Evolutionary conservation across 1,284 basidiomycete species (phyloP).

Genomic region (Ustilago xerochloae): DNA sequence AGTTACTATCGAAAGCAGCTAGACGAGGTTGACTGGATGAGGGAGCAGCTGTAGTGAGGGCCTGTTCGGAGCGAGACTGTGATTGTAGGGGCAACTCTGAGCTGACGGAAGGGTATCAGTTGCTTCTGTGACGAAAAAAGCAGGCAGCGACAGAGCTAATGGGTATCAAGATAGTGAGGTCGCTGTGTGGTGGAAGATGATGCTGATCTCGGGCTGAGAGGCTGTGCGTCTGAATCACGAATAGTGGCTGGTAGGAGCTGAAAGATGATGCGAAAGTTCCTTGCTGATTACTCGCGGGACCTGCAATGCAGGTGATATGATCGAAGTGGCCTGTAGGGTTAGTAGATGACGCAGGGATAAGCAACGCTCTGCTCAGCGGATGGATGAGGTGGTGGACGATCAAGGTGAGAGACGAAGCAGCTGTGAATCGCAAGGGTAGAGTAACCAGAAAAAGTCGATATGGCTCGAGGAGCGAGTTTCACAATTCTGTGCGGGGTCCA

Average conservation of each 20-base stretch:
- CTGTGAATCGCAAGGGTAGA: background rate
- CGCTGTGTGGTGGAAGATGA: background rate
- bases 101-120: background rate
- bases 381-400: conserved; percentile 7
- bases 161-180: background rate
- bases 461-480: conserved; percentile 33
- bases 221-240: too few relatives aligned
- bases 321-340: background rate
- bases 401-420: conserved; percentile 1
- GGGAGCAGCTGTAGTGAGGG: background rate
- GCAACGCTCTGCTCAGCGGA: conserved; percentile 6
- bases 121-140: background rate
- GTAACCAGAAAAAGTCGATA: conserved; percentile 22
- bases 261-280: background rate
- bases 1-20: too few relatives aligned
- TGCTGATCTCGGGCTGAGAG: too few relatives aligned
- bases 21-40: background rate
- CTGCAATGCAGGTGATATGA: conserved; percentile 13
- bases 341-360: background rate
- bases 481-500: conserved; percentile 8
- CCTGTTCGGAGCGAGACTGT: background rate
- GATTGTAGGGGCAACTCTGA: background rate
- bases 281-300: background rate
- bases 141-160: background rate
- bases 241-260: background rate